A percentile compares a stretch with the other conserved stretches of the same genome.
Evolutionary conservation across 2,329 filamentous ascomycete species (phyloP).

Genomic region (Dactylella cylindrospora): DNA sequence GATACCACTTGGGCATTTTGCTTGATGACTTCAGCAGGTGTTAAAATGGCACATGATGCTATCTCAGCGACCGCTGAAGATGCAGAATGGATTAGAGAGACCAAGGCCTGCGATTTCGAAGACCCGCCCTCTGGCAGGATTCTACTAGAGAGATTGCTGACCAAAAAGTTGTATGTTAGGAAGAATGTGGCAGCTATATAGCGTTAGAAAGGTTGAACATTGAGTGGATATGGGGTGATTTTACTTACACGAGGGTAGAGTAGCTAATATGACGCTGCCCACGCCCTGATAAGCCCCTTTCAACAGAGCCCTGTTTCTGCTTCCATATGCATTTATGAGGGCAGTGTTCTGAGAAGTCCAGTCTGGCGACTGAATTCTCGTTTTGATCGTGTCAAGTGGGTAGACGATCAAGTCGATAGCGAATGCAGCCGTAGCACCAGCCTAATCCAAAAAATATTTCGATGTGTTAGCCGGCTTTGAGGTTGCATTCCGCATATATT

Average conservation of each 20-base stretch:
- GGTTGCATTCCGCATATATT: too few species aligned
- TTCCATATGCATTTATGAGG: constrained; percentile 55
- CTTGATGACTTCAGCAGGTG: constrained; percentile 87
- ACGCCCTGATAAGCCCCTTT: constrained; percentile 83
- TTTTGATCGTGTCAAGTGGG: constrained; percentile 87
- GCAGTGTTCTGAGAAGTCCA: constrained; percentile 66
- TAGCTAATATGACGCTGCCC: constrained; percentile 79
- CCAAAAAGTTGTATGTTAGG: constrained; percentile 76
- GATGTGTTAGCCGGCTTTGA: too few species aligned
- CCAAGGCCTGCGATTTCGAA: constrained; percentile 56
- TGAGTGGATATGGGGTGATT: neutral
- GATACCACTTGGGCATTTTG: constrained; percentile 87
- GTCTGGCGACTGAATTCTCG: constrained; percentile 75
- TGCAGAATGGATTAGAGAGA: constrained; percentile 69
- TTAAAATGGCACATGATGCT: constrained; percentile 81
- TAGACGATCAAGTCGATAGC: constrained; percentile 83
- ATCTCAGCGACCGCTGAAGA: constrained; percentile 78
- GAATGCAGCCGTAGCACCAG: constrained; percentile 81
- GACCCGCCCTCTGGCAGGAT: constrained; percentile 47
- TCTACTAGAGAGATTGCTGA: constrained; percentile 59
- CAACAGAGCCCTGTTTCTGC: constrained; percentile 62
- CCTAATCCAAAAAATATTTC: too few species aligned
- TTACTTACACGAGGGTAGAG: constrained; percentile 73
- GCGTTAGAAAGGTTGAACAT: neutral
- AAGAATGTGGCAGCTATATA: constrained; percentile 77